Base-by-base conservation (phyloP, 1,139 yeast genomes). In the Pichia sp. region DNA sequence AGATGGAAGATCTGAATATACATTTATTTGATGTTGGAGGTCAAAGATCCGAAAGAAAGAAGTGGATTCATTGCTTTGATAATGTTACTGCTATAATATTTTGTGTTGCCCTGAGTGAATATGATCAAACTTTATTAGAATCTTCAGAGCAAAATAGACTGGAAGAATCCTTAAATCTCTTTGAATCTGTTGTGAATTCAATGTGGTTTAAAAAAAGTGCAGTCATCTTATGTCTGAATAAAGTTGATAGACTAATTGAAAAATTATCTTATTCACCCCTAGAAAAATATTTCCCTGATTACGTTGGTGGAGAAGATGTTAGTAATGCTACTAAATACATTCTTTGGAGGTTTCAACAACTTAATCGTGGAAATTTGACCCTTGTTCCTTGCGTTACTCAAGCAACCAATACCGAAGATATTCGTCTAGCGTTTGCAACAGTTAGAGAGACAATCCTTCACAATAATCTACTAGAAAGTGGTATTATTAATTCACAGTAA, bases 1-100 rank as follows among this genome's bases (percentile, higher is more conserved):
- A 82, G 55, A 78, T 88, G 81, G 90, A 87, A 38, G 78, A 77
- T 45, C 69, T 87, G 48, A 81, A 81, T 60, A 77, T 88, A 50
- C 95, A 87, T 65, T 80, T 89, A 75, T 88, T 76, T 63, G 97
- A 89, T 65, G 96, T 89, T 44, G 97, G 97, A 53, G 97, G 97
- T 1, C 97, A 89, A 67, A 72, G 97, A 58, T 82, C 92, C 1
- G 97, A 89, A 68, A 79, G 97, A 47, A 87, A 87, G 61, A 89
- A 89, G 65, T 89, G 97, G 97, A 89, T 89, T 56, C 95, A 89
- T 66, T 89, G 96, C 63, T 89, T 89, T 61, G 96, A 89, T 66
- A 88, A 89, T 59, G 97, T 89, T 32, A 85, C 96, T 0, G 72
- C 86, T 45, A 85, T 89, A 44, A 87, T 89, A 50, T 89, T 88